phyloP scores from a whole-genome alignment of 305 asterid species.

The Stenogyne calaminthoides region DNA sequence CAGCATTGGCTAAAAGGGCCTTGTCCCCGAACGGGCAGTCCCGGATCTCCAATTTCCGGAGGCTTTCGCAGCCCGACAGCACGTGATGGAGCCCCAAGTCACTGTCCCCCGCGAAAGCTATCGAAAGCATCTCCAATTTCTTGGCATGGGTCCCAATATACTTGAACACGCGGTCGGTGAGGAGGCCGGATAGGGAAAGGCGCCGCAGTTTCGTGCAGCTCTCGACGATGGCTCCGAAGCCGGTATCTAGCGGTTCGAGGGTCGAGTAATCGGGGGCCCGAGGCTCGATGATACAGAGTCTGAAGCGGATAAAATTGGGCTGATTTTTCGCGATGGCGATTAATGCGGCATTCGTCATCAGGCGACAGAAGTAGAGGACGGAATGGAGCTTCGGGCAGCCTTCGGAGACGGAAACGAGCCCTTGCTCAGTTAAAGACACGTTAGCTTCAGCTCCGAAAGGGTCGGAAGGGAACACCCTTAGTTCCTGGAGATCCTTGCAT shows the following conservation, averaged over 20 bases:
- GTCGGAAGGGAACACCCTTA: slow-evolving; percentile 95
- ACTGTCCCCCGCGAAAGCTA: slow-evolving; percentile 96
- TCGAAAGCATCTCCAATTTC: slow-evolving; percentile 93
- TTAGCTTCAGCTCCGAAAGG: slow-evolving; percentile 81
- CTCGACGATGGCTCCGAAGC: slow-evolving; percentile 94
- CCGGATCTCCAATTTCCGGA: slow-evolving; percentile 91
- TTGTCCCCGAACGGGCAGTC: slow-evolving; percentile 96
- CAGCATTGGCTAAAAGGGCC: slow-evolving; percentile 93
- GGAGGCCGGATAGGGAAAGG: slow-evolving; percentile 89
- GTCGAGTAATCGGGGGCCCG: slow-evolving; percentile 82
- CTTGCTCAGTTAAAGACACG: slow-evolving; percentile 81
- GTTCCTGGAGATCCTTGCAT: slow-evolving; percentile 87
- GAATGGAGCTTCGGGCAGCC: slow-evolving; percentile 96
- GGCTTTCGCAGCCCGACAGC: slow-evolving; percentile 89
- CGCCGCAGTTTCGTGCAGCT: slow-evolving; percentile 78
- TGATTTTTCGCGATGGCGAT: slow-evolving; percentile 75
- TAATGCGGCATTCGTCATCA: slow-evolving; percentile 90
- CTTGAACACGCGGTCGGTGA: slow-evolving; percentile 77
- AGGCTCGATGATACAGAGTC: slow-evolving; percentile 88
- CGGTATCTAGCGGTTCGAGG: slow-evolving; percentile 82
- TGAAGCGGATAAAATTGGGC: slow-evolving; percentile 71
- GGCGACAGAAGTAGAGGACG: slow-evolving; percentile 93
- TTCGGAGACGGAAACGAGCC: slow-evolving; percentile 85
- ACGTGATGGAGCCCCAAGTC: slow-evolving; percentile 90
- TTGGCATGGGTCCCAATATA: slow-evolving; percentile 86